These are phyloP conservation scores for Macroventuria anomochaeta DNA, from an alignment of 2,329 filamentous ascomycete species.

Conservation along the genomic window DNA sequence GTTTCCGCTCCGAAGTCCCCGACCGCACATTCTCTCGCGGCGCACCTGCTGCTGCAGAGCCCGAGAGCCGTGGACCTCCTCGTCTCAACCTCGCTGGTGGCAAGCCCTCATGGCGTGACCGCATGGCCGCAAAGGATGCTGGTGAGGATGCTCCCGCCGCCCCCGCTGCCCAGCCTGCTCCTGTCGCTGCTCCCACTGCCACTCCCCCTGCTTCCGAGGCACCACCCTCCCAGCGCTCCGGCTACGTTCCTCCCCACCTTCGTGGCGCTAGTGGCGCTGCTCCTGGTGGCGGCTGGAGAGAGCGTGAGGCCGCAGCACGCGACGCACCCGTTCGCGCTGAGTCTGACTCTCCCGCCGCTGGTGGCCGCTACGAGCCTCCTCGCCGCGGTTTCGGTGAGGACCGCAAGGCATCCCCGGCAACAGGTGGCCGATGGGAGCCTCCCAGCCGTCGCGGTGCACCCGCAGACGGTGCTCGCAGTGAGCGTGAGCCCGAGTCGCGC, in stretches of 20 bases:
- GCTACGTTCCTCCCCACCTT: slow-evolving; percentile 56
- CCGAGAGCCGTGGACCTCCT: slow-evolving; percentile 59
- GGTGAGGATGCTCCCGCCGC: slow-evolving; percentile 40
- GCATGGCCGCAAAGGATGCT: slow-evolving; percentile 62
- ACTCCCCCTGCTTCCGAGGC: slow-evolving; percentile 41
- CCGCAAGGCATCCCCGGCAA: slow-evolving; percentile 42
- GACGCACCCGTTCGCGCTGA: slow-evolving; percentile 38
- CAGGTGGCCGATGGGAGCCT: slow-evolving; percentile 39
- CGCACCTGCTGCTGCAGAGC: slow-evolving; percentile 16
- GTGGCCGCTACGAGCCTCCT: slow-evolving; percentile 40
- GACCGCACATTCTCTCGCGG: slow-evolving; percentile 41
- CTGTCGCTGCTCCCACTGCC: slow-evolving; percentile 39
- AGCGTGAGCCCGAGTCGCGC: slow-evolving; percentile 35
- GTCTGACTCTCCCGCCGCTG: slow-evolving; percentile 36
- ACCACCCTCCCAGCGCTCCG: slow-evolving; percentile 48
- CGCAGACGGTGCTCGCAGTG: slow-evolving; percentile 28
- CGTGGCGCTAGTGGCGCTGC: slow-evolving; percentile 43
- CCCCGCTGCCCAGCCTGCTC: slow-evolving; percentile 43
- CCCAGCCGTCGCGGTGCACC: slow-evolving; percentile 34
- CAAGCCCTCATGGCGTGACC: slow-evolving; percentile 76
- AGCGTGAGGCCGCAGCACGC: slow-evolving; percentile 41
- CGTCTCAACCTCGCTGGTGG: slow-evolving; percentile 66
- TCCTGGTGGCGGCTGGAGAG: slow-evolving; percentile 46
- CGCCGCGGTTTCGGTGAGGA: slow-evolving; percentile 38
- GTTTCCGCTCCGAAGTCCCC: slow-evolving; percentile 46